Conservation (phyloP, 495 filamentous ascomycete species). For the Penicillium steckii region DNA sequence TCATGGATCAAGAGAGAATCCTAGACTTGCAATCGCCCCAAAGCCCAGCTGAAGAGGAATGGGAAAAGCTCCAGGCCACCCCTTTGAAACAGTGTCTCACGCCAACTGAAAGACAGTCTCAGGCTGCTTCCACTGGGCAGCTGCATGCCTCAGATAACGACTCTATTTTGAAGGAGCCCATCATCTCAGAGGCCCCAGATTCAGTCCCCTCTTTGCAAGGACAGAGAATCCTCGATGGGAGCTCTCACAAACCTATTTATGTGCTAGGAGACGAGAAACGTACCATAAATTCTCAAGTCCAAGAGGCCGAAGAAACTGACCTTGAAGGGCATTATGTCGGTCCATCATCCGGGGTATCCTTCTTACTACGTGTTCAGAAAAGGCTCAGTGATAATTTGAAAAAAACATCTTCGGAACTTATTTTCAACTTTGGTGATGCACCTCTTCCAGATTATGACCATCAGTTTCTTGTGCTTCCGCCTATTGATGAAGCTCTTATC, state of each 20-base stretch:
- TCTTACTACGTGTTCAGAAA: conserved; percentile 32
- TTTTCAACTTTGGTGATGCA: conserved; percentile 32
- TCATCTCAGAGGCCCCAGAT: background rate
- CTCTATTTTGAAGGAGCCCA: background rate
- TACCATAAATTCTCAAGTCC: conserved; percentile 12
- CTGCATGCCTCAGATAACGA: background rate
- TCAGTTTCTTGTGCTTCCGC: conserved; percentile 22
- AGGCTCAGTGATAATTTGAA: conserved; percentile 24
- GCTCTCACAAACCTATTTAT: background rate
- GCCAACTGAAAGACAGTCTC: background rate
- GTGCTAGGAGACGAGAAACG: background rate
- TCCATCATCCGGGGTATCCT: conserved; percentile 33
- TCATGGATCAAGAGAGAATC: background rate
- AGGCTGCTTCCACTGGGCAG: background rate
- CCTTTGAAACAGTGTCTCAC: background rate
- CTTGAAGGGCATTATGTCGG: conserved; percentile 37
- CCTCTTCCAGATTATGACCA: conserved; percentile 26
- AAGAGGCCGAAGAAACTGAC: conserved; percentile 31
- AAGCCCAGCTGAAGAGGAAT: background rate
- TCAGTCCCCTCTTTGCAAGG: background rate
- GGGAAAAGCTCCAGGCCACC: background rate
- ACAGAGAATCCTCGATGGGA: background rate
- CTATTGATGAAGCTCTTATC: conserved; percentile 18
- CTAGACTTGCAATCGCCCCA: background rate
- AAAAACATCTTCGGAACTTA: conserved; percentile 20